Conservation (phyloP, 1,284 basidiomycete species). For the Puccinia polysora region DNA sequence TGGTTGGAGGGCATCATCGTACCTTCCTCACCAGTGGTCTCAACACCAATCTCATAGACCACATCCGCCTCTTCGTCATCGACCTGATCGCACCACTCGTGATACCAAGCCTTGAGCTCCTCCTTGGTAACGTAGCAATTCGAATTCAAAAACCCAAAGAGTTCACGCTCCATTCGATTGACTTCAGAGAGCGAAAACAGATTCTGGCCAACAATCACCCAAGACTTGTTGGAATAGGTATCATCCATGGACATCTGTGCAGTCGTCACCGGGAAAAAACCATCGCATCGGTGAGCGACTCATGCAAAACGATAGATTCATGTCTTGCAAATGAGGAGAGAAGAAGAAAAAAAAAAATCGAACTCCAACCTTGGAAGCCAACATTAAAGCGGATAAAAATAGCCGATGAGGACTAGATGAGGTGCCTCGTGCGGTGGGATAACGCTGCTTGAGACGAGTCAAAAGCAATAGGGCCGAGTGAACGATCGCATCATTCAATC, state of each 20-base stretch:
- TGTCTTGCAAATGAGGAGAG: neutral
- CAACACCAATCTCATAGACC: neutral
- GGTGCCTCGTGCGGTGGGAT: slow-evolving; percentile 76
- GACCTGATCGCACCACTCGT: slow-evolving; percentile 18
- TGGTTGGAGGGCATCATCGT: neutral
- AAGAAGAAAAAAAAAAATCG: neutral
- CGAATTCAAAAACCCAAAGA: slow-evolving; percentile 30
- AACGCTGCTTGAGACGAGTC: slow-evolving; percentile 79
- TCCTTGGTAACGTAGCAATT: slow-evolving; percentile 35
- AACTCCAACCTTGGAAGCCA: slow-evolving; percentile 70
- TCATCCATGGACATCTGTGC: slow-evolving; percentile 75
- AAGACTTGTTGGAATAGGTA: slow-evolving; percentile 83
- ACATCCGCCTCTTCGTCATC: slow-evolving; percentile 8
- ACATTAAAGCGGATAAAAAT: slow-evolving; percentile 91
- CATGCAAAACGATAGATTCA: neutral
- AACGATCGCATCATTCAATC: slow-evolving; percentile 73
- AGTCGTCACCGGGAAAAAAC: slow-evolving; percentile 49
- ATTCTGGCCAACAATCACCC: slow-evolving; percentile 85
- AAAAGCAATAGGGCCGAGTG: slow-evolving; percentile 79
- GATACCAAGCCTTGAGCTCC: slow-evolving; percentile 24
- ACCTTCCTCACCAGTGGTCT: neutral
- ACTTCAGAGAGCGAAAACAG: slow-evolving; percentile 85
- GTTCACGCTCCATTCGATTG: slow-evolving; percentile 56
- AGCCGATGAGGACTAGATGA: slow-evolving; percentile 78
- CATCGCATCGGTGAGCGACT: neutral